Evolutionary conservation across 2,329 filamentous ascomycete species (phyloP).

Genomic region (Pseudogymnoascus sp.): DNA sequence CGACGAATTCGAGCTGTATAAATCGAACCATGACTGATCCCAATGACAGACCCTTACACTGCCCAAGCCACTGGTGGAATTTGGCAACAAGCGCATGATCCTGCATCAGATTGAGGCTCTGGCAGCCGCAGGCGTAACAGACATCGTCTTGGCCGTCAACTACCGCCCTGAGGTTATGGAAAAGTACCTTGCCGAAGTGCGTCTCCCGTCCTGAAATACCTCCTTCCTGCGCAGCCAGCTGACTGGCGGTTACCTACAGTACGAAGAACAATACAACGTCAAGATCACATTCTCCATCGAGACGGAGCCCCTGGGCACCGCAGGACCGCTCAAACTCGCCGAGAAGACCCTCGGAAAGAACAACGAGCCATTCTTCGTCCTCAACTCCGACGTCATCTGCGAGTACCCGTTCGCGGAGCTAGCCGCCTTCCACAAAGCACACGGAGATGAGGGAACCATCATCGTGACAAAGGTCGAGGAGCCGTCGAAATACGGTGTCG

Average conservation of each 20-base stretch:
- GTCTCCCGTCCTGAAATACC: constrained; percentile 24
- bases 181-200: constrained; percentile 77
- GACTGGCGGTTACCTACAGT: constrained; percentile 40
- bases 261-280: constrained; percentile 85
- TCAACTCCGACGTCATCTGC: constrained; percentile 98
- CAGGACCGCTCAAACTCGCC: constrained; percentile 89
- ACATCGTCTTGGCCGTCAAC: constrained; percentile 97
- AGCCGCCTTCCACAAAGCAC: constrained; percentile 81
- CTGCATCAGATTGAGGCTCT: constrained; percentile 94
- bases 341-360: constrained; percentile 90
- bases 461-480: constrained; percentile 98
- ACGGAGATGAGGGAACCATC: constrained; percentile 95
- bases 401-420: constrained; percentile 92
- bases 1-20: constrained; percentile 3
- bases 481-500: constrained; percentile 96
- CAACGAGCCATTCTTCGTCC: constrained; percentile 90
- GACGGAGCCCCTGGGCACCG: constrained; percentile 88
- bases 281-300: constrained; percentile 97
- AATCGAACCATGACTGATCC: background rate
- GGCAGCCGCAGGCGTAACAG: constrained; percentile 86
- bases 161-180: constrained; percentile 99
- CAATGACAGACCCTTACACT: constrained; percentile 75
- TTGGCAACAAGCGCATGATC: constrained; percentile 99
- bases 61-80: constrained; percentile 95
- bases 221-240: constrained; percentile 2